Base-by-base conservation (phyloP, 352 stramenopile genomes). In the Phytophthora vignae region DNA sequence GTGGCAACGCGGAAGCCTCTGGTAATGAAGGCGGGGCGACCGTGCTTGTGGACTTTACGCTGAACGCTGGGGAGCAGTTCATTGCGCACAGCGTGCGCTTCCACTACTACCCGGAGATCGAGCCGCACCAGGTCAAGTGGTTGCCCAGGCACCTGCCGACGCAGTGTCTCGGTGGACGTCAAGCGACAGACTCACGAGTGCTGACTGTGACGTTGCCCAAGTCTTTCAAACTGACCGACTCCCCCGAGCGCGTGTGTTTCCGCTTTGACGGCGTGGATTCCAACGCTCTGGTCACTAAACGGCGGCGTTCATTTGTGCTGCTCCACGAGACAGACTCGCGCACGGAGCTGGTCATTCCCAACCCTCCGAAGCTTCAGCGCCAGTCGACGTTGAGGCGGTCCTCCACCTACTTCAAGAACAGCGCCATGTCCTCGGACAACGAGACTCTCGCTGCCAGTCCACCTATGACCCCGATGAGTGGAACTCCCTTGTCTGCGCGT, bases 41-140 rank as follows among this genome's bases (percentile, higher is more conserved):
- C 4, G 83, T 93, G 4, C 66, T 92, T 0, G 78, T 93, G 42
- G 86, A 93, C 55, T 92, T 93, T 52, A 92, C 86, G 3, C 69
- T 93, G 10, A 93, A 93, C 29, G 86, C 81, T 11, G 86, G 86
- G 4, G 86, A 92, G 60, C 86, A 92, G 33, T 93, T 93, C 55
- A 92, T 93, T 31, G 83, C 84, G 2, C 86, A 93, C 44, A 91
- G 84, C 49, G 83, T 87, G 19, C 67, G 77, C 14, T 93, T 92
- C 42, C 76, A 90, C 19, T 93, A 90, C 59, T 89, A 93, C 58
- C 71, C 80, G 1, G 77, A 86, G 3, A 52, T 88, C 9, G 71
- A 87, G 8, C 64, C 77, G 9, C 60, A 29, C 5, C 82, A 90
- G 11, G 55, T 90, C 33, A 84, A 82, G 52, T 92, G 84, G 86